phyloP scores from a whole-genome alignment of 768 basidiomycete species.

The Flagelloscypha sp. region DNA sequence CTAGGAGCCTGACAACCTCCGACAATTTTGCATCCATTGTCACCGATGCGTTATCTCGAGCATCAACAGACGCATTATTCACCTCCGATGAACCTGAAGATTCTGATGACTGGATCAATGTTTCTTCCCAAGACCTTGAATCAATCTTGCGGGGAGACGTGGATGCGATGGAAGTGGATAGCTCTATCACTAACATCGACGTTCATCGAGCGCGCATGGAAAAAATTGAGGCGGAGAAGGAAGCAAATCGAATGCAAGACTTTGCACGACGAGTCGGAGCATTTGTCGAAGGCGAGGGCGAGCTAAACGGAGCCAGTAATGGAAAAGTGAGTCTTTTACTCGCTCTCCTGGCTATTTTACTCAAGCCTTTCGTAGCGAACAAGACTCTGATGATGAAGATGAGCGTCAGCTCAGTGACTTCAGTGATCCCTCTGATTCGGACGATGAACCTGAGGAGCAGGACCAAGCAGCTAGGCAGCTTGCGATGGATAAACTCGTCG shows the following conservation, averaged over 20 bases:
- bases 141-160: constrained; percentile 47
- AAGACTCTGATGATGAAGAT: constrained; percentile 60
- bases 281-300: constrained; percentile 90
- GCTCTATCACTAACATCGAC: too few relatives aligned
- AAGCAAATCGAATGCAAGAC: constrained; percentile 61
- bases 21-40: constrained; percentile 73
- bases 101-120: constrained; percentile 78
- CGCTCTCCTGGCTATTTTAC: background rate
- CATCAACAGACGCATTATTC: constrained; percentile 20
- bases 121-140: constrained; percentile 73
- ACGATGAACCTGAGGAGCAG: constrained; percentile 24
- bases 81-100: constrained; percentile 45
- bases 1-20: constrained; percentile 32
- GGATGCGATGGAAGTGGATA: constrained; percentile 47
- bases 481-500: constrained; percentile 76
- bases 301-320: constrained; percentile 84
- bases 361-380: constrained; percentile 38
- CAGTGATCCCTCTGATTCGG: constrained; percentile 36
- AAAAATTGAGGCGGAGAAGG: constrained; percentile 49
- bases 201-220: too few relatives aligned
- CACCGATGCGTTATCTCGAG: constrained; percentile 48
- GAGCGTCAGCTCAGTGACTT: constrained; percentile 51
- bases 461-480: constrained; percentile 39
- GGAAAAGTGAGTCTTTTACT: constrained; percentile 60
- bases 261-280: constrained; percentile 79